Conservation (phyloP, 2,329 filamentous ascomycete genomes). For the Scedosporium aurantiacum region DNA sequence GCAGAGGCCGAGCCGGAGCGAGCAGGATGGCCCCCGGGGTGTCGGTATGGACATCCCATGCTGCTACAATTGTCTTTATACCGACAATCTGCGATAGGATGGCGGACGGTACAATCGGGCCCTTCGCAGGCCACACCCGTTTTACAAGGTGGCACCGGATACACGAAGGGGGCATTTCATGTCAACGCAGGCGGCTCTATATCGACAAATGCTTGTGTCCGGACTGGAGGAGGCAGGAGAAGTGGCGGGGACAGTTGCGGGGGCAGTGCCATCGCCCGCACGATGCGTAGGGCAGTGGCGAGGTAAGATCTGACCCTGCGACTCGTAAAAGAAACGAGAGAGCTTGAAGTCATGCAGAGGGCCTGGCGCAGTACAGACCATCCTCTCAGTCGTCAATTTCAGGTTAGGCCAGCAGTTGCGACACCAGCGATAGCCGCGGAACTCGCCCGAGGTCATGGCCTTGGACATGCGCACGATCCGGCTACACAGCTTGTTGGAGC, state of each 20-base stretch:
- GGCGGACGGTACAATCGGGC: neutral
- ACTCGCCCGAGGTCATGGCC: conserved; percentile 13
- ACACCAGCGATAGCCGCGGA: conserved; percentile 20
- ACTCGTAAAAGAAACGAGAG: conserved; percentile 24
- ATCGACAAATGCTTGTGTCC: neutral
- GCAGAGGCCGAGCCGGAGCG: neutral
- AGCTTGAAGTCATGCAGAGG: conserved; percentile 20
- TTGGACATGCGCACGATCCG: conserved; percentile 18
- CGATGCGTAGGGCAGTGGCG: conserved; percentile 13
- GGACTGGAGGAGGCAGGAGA: neutral
- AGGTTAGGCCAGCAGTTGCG: conserved; percentile 22
- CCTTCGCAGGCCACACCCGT: neutral
- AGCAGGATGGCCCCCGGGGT: neutral
- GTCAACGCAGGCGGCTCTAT: neutral
- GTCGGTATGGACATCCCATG: neutral
- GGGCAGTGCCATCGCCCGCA: neutral
- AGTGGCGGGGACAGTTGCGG: neutral
- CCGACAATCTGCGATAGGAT: neutral
- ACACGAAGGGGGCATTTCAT: neutral
- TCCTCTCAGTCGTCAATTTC: conserved; percentile 11
- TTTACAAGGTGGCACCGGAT: neutral
- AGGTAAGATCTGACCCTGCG: conserved; percentile 17
- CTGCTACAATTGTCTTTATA: neutral
- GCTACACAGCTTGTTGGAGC: conserved; percentile 28
- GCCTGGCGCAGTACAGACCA: conserved; percentile 15